A percentile compares a stretch with the other conserved stretches of the same genome.
Evolutionary conservation across 2,329 filamentous ascomycete species (phyloP).

Genomic region (Fusarium mangiferae): DNA sequence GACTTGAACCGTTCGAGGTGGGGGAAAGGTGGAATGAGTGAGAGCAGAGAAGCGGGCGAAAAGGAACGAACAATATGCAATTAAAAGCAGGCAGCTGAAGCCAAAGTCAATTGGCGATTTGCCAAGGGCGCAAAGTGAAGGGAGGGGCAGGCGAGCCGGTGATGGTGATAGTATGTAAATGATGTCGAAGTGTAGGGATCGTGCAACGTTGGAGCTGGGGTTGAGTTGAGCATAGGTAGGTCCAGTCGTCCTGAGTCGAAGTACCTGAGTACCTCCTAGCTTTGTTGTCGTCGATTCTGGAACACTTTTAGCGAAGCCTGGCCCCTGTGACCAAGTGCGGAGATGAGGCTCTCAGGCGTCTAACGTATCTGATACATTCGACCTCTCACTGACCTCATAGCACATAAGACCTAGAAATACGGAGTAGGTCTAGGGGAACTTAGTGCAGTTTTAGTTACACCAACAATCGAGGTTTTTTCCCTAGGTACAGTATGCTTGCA

Average conservation of each 20-base stretch:
- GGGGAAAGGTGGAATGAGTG: conserved; percentile 6
- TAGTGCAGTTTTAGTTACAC: conserved; percentile 9
- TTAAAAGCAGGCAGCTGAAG: not conserved
- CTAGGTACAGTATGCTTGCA: not conserved
- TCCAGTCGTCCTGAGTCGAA: not conserved
- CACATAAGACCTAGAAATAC: conserved; percentile 1
- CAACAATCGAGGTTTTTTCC: conserved; percentile 30
- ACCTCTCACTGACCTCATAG: conserved; percentile 12
- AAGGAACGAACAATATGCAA: not conserved
- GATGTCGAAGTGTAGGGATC: conserved; percentile 32
- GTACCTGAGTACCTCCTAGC: conserved; percentile 26
- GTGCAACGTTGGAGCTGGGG: conserved; percentile 30
- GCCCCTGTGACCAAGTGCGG: conserved; percentile 5
- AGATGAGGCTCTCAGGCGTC: not conserved
- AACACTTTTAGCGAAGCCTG: not conserved
- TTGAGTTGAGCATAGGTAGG: not conserved
- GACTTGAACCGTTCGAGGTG: conserved; percentile 18
- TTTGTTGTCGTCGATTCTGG: not conserved
- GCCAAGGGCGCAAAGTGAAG: conserved; percentile 14
- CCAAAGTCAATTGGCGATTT: conserved; percentile 23
- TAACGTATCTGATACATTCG: conserved; percentile 2
- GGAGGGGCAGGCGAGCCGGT: conserved; percentile 12
- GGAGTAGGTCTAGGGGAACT: not conserved
- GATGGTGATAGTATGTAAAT: conserved; percentile 16
- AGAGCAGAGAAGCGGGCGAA: not conserved